phyloP scores from a whole-genome alignment of 805 yeast genomes.

The Schwanniomyces sp. region DNA sequence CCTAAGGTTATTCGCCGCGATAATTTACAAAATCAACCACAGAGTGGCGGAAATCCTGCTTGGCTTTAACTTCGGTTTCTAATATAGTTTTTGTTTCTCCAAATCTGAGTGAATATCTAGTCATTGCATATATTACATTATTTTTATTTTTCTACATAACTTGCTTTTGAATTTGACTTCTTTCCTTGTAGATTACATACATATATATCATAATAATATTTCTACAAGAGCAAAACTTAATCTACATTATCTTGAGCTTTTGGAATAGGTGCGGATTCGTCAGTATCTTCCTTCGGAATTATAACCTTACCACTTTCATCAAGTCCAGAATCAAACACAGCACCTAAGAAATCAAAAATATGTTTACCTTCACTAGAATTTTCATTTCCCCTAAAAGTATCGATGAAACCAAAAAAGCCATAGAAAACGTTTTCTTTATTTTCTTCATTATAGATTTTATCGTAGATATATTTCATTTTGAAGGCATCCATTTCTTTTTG shows the following conservation, averaged over 20 bases:
- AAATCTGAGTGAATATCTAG: not conserved
- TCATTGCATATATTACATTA: not conserved
- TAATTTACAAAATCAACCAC: conserved; percentile 8
- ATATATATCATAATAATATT: not conserved
- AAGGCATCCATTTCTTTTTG: conserved; percentile 76
- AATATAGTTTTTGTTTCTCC: not conserved
- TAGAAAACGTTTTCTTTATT: conserved; percentile 82
- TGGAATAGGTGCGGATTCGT: conserved; percentile 4
- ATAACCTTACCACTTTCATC: conserved; percentile 4
- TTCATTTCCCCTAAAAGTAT: conserved; percentile 55
- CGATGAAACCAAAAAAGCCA: conserved; percentile 89
- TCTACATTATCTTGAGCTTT: conserved; percentile 16
- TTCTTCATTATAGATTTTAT: conserved; percentile 89
- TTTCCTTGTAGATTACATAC: not conserved
- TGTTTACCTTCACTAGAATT: conserved; percentile 53
- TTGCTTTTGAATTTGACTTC: not conserved
- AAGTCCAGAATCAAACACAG: conserved; percentile 27
- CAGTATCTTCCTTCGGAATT: conserved; percentile 8
- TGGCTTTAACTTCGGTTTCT: conserved; percentile 12
- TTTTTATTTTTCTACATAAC: not conserved
- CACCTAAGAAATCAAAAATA: conserved; percentile 58
- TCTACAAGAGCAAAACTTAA: conserved; percentile 4
- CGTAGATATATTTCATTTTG: conserved; percentile 86
- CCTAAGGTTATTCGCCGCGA: conserved; percentile 8
- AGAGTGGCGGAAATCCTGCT: conserved; percentile 16